phyloP scores from a whole-genome alignment of 805 yeast genomes.

The Ogataea kodamae region DNA sequence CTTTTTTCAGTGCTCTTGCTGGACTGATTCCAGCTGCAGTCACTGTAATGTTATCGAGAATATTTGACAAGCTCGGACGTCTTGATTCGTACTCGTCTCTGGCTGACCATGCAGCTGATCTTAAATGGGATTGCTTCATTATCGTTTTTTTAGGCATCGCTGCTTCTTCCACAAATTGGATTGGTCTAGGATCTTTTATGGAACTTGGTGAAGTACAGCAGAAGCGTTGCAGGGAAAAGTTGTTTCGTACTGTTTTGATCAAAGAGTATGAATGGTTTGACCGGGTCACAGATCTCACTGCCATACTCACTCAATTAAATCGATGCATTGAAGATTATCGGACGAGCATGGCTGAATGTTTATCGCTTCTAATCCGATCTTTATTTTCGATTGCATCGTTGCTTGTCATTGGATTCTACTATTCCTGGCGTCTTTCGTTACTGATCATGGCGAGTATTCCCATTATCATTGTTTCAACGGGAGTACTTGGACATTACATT shows the following conservation, averaged over 20 bases:
- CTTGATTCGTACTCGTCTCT: slow-evolving; percentile 29
- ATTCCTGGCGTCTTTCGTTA: slow-evolving; percentile 83
- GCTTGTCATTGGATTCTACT: slow-evolving; percentile 61
- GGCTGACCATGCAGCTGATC: slow-evolving; percentile 33
- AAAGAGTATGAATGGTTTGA: slow-evolving; percentile 65
- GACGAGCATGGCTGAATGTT: slow-evolving; percentile 62
- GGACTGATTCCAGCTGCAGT: slow-evolving; percentile 58
- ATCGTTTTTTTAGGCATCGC: slow-evolving; percentile 47
- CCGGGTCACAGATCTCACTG: slow-evolving; percentile 48
- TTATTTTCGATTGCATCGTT: slow-evolving; percentile 51
- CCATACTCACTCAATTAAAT: slow-evolving; percentile 62
- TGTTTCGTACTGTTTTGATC: slow-evolving; percentile 44
- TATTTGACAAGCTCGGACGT: slow-evolving; percentile 46
- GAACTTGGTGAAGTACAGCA: slow-evolving; percentile 70
- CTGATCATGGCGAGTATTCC: slow-evolving; percentile 77
- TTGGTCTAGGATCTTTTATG: slow-evolving; percentile 61
- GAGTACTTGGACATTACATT: slow-evolving; percentile 48
- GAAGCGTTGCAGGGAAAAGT: slow-evolving; percentile 44
- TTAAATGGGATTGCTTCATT: slow-evolving; percentile 35
- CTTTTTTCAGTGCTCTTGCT: slow-evolving; percentile 38
- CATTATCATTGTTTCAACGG: slow-evolving; percentile 48
- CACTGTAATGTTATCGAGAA: slow-evolving; percentile 62
- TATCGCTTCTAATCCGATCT: slow-evolving; percentile 55
- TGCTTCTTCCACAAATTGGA: slow-evolving; percentile 45
- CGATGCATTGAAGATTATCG: slow-evolving; percentile 73